Evolutionary conservation across 2,329 filamentous ascomycete species (phyloP).

Genomic region (Xylaria sp.): DNA sequence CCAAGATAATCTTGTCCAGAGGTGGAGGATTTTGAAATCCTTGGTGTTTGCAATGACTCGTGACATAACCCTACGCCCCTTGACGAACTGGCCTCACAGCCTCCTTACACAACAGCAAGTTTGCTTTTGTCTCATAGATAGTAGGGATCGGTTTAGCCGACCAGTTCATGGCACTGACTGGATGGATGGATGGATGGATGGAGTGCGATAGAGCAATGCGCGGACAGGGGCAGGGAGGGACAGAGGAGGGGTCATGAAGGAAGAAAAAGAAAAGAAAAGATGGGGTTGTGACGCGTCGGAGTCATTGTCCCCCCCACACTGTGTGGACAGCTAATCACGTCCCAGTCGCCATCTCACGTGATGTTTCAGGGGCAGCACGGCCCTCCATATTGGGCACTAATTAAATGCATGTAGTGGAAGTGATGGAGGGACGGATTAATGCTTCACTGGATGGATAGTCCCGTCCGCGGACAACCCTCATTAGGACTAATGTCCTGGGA

Average conservation of each 20-base stretch:
- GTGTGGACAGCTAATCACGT: slow-evolving; percentile 30
- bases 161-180: no score
- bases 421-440: background rate
- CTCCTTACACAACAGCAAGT: slow-evolving; percentile 12
- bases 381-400: slow-evolving; percentile 13
- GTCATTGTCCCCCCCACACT: slow-evolving; percentile 19
- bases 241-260: background rate
- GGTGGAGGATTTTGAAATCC: background rate
- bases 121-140: background rate
- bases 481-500: no score
- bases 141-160: no score
- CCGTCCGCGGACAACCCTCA: background rate
- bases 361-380: slow-evolving; percentile 17
- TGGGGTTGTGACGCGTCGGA: slow-evolving; percentile 29
- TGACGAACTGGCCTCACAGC: background rate
- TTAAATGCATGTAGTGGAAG: slow-evolving; percentile 18
- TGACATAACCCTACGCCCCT: slow-evolving; percentile 2
- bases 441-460: background rate
- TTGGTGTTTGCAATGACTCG: background rate
- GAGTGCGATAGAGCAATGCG: slow-evolving; percentile 9
- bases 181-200: no score
- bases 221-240: slow-evolving; percentile 8
- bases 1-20: background rate
- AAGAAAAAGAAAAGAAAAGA: slow-evolving; percentile 16
- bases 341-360: slow-evolving; percentile 35